phyloP scores from a whole-genome alignment of 1,284 basidiomycete species.

The Microbotryum saponariae region DNA sequence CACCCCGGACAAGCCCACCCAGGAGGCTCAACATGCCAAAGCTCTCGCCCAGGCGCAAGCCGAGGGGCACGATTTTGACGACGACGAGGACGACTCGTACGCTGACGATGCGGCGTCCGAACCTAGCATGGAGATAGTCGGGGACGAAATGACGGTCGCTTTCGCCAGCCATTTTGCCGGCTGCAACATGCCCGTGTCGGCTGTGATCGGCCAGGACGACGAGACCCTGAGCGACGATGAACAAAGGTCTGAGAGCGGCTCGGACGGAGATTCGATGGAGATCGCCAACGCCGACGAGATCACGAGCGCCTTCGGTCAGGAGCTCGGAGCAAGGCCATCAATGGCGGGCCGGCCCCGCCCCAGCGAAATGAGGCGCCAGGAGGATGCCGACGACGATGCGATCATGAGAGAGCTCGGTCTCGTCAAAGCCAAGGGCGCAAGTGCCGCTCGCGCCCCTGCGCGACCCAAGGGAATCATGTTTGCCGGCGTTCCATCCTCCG shows the following conservation, averaged over 20 bases:
- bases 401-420: conserved; percentile 25
- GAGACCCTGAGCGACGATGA: neutral
- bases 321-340: neutral
- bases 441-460: neutral
- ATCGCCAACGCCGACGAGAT: conserved; percentile 5
- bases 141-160: conserved; percentile 16
- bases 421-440: conserved; percentile 2
- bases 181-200: conserved; percentile 21
- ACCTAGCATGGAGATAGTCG: conserved; percentile 27
- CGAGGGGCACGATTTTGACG: neutral
- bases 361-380: conserved; percentile 18
- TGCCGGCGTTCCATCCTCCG: neutral
- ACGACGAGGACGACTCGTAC: conserved; percentile 2
- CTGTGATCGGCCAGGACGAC: conserved; percentile 3
- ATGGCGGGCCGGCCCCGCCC: conserved; percentile 9
- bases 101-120: neutral
- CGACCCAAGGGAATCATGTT: conserved; percentile 13
- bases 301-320: conserved; percentile 5
- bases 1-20: conserved; percentile 28
- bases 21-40: conserved; percentile 17
- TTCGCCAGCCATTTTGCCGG: conserved; percentile 30
- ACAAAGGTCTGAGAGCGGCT: neutral
- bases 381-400: conserved; percentile 28
- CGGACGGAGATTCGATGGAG: conserved; percentile 6
- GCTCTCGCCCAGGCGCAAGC: conserved; percentile 5